Evolutionary conservation across 2,329 filamentous ascomycete species (phyloP).

Genomic region (Penicillium sp.): DNA sequence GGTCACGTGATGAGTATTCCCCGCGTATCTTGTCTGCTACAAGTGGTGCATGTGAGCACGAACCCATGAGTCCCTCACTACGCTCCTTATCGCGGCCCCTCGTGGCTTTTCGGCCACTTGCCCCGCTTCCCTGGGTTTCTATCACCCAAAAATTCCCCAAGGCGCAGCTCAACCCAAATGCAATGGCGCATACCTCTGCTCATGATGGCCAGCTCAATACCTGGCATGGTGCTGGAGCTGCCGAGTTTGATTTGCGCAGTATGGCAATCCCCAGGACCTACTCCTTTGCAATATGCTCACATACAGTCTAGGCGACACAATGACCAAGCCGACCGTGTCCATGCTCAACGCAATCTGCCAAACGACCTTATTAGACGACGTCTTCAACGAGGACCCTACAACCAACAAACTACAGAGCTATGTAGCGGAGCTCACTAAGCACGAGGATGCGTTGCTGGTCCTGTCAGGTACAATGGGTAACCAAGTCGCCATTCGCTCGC

Average conservation of each 20-base stretch:
- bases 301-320: slow-evolving; percentile 52
- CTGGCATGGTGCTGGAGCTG: slow-evolving; percentile 47
- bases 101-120: slow-evolving; percentile 2
- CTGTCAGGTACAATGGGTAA: slow-evolving; percentile 94
- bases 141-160: slow-evolving; percentile 6
- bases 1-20: slow-evolving; percentile 8
- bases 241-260: slow-evolving; percentile 55
- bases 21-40: slow-evolving; percentile 6
- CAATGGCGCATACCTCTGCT: slow-evolving; percentile 5
- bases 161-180: slow-evolving; percentile 18
- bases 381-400: slow-evolving; percentile 72
- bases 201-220: slow-evolving; percentile 23
- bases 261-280: slow-evolving; percentile 6
- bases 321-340: slow-evolving; percentile 69
- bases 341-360: slow-evolving; percentile 77
- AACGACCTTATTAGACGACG: slow-evolving; percentile 75
- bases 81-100: slow-evolving; percentile 11
- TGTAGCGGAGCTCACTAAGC: slow-evolving; percentile 66
- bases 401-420: slow-evolving; percentile 71
- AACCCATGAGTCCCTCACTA: slow-evolving; percentile 15
- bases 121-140: neutral
- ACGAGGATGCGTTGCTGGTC: slow-evolving; percentile 73
- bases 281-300: neutral
- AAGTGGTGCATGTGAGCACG: no score
- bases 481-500: slow-evolving; percentile 72